These are phyloP conservation scores for Candida mesenterica DNA, from an alignment of 1,139 yeast species.

Conservation along the genomic window DNA sequence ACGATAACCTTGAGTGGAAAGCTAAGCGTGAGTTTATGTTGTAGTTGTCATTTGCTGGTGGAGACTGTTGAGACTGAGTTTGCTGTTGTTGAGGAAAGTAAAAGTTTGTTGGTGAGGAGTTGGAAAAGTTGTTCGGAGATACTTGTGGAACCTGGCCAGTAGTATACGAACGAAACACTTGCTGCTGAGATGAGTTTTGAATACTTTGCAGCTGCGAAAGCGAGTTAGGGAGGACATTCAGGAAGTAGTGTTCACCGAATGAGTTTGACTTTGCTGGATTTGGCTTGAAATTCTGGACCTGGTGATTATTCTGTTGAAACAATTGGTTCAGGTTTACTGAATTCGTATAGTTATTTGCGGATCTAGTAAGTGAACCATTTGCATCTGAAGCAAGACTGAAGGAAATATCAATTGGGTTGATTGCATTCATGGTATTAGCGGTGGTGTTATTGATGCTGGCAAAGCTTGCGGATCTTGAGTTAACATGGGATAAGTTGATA, in stretches of 20 bases:
- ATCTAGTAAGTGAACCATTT: background rate
- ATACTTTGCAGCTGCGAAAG: background rate
- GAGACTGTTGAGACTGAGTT: conserved; percentile 6
- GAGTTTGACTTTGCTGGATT: background rate
- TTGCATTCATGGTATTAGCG: background rate
- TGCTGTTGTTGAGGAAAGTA: background rate
- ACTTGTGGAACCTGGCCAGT: conserved; percentile 1
- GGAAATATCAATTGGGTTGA: conserved; percentile 5
- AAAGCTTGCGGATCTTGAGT: no score
- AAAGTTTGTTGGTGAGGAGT: conserved; percentile 1
- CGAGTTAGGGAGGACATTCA: background rate
- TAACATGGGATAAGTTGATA: no score
- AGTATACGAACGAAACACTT: background rate
- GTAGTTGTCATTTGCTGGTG: conserved; percentile 7
- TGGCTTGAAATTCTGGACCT: background rate
- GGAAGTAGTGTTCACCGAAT: background rate
- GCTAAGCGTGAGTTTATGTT: conserved; percentile 5
- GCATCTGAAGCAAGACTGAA: conserved; percentile 1
- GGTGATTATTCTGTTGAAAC: no score
- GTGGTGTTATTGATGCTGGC: no score
- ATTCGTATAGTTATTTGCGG: background rate
- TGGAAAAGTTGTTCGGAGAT: conserved; percentile 1
- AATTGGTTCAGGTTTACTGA: conserved; percentile 1
- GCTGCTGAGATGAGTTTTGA: background rate
- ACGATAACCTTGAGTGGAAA: conserved; percentile 5